Evolutionary conservation across 306 rosid species (phyloP).

Genomic region (Acmispon strigosus): DNA sequence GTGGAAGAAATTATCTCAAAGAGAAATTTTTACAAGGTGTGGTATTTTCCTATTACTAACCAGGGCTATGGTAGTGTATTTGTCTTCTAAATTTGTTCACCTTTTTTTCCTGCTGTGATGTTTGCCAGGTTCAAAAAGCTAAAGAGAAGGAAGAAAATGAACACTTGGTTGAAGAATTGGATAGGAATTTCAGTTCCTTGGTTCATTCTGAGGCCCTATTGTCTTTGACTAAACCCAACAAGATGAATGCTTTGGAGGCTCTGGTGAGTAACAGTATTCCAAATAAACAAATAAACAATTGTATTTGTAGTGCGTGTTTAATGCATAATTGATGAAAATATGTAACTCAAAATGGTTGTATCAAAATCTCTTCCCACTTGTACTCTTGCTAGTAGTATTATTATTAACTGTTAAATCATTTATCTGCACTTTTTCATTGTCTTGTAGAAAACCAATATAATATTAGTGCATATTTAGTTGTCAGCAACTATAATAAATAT

Average conservation of each 20-base stretch:
- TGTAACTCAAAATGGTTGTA: too few species aligned
- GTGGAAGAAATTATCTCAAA: constrained; percentile 71
- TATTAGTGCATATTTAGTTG: too few species aligned
- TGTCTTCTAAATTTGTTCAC: not conserved
- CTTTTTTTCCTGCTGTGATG: not conserved
- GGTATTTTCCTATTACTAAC: constrained; percentile 6
- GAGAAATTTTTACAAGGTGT: constrained; percentile 76
- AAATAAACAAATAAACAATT: constrained; percentile 36
- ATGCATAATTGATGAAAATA: too few species aligned
- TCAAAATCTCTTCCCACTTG: too few species aligned
- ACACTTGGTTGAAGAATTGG: constrained; percentile 68
- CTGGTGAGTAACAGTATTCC: constrained; percentile 47
- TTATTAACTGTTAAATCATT: too few species aligned
- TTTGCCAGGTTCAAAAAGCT: constrained; percentile 77
- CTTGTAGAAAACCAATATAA: too few species aligned
- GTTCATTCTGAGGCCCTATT: constrained; percentile 49
- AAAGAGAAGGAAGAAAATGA: constrained; percentile 81
- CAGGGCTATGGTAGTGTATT: not conserved
- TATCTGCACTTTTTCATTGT: too few species aligned
- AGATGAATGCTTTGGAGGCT: constrained; percentile 65
- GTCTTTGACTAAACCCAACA: constrained; percentile 56
- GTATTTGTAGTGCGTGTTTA: too few species aligned
- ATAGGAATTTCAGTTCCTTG: constrained; percentile 51
- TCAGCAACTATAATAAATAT: too few species aligned
- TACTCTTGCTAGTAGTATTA: too few species aligned